Conservation (phyloP, 495 filamentous ascomycete species). For the Tuber melanosporum region DNA sequence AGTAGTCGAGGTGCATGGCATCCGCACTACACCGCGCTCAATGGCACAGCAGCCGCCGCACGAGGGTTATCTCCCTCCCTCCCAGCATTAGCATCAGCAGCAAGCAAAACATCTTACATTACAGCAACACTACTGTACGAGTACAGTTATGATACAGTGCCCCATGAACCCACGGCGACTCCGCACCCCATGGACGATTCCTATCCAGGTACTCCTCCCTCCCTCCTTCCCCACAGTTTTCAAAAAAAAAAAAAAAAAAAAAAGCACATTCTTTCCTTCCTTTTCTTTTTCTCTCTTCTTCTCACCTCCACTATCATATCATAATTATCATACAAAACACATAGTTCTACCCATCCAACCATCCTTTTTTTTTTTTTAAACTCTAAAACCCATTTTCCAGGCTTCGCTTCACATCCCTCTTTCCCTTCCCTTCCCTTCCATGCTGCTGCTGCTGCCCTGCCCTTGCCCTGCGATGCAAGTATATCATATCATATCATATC, state of each 20-base stretch:
- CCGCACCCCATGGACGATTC: background rate
- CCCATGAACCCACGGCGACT: background rate
- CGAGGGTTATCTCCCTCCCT: background rate
- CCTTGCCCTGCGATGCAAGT: background rate
- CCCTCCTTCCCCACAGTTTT: background rate
- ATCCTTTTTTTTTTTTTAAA: background rate
- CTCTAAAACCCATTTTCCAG: background rate
- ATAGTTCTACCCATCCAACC: no score
- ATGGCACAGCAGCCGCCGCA: background rate
- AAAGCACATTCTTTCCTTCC: no score
- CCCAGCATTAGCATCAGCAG: background rate
- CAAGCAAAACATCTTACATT: background rate
- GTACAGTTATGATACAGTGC: background rate
- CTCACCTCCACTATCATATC: no score
- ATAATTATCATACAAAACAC: no score
- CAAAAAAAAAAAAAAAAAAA: no score
- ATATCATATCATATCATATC: background rate
- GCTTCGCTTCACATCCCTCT: background rate
- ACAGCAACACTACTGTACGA: background rate
- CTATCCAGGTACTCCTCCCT: no score
- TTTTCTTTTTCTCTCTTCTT: no score
- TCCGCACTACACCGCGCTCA: background rate
- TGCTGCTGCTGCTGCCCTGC: background rate
- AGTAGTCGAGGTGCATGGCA: background rate
- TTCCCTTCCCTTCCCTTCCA: background rate